Evolutionary conservation across 108 stramenopile genomes (phyloP).

Genomic region (Pseudonitzschia delicatissima): DNA sequence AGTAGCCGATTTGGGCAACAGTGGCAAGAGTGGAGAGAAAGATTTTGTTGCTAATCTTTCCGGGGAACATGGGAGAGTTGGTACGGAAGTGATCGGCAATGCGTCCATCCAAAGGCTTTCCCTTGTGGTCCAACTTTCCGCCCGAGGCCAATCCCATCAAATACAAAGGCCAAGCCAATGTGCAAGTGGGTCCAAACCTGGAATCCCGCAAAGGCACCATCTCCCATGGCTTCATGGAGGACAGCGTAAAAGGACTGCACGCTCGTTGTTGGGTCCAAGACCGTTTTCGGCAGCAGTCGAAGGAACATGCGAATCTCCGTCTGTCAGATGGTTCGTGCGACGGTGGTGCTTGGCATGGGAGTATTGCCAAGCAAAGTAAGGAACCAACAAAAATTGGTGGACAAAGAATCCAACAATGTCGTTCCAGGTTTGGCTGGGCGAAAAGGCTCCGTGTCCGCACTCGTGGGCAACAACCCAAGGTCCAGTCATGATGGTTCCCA

Average conservation of each 20-base stretch:
- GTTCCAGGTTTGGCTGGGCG: slow-evolving; percentile 88
- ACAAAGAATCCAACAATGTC: slow-evolving; percentile 93
- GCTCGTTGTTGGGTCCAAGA: slow-evolving; percentile 57
- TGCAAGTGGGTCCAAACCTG: slow-evolving; percentile 86
- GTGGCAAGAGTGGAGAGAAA: slow-evolving; percentile 71
- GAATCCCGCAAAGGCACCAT: slow-evolving; percentile 86
- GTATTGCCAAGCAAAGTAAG: slow-evolving; percentile 99
- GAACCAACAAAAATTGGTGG: slow-evolving; percentile 96
- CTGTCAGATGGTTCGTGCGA: slow-evolving; percentile 93
- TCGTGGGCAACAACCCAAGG: slow-evolving; percentile 99
- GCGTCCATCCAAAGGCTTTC: slow-evolving; percentile 56
- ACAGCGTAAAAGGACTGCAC: slow-evolving; percentile 67
- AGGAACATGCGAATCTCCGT: slow-evolving; percentile 93
- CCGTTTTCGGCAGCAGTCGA: slow-evolving; percentile 75
- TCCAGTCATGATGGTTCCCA: slow-evolving; percentile 96
- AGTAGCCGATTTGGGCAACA: slow-evolving; percentile 49
- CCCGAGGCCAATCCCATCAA: slow-evolving; percentile 83
- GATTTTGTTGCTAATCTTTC: slow-evolving; percentile 79
- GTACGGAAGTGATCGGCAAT: slow-evolving; percentile 86
- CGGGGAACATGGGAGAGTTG: slow-evolving; percentile 87
- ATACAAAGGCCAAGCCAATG: slow-evolving; percentile 89
- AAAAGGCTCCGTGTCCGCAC: slow-evolving; percentile 98
- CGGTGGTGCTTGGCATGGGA: slow-evolving; percentile 99
- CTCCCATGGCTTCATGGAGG: slow-evolving; percentile 86
- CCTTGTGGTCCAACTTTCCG: slow-evolving; percentile 70